phyloP scores from a whole-genome alignment of 1,284 basidiomycete species.

The Rhodotorula sp. region DNA sequence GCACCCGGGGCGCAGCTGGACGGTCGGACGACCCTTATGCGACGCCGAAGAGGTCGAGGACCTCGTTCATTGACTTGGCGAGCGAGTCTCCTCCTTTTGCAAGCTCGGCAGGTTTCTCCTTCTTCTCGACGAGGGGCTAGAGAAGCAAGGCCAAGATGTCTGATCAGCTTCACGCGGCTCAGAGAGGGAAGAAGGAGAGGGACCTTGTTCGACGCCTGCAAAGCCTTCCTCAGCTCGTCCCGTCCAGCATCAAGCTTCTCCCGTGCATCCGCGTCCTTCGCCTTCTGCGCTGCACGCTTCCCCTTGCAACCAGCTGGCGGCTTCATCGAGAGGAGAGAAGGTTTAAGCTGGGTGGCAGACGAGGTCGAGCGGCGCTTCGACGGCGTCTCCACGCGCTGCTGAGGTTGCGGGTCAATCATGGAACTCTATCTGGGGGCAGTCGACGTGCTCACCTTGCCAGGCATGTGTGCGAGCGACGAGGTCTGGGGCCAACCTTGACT shows the following conservation, averaged over 20 bases:
- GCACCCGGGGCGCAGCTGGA: too few species aligned
- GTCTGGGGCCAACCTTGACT: not conserved
- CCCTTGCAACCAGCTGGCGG: not conserved
- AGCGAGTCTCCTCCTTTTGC: conserved; percentile 11
- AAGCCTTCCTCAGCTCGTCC: conserved; percentile 5
- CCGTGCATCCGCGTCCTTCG: not conserved
- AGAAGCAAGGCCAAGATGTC: not conserved
- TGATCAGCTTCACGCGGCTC: not conserved
- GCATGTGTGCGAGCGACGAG: not conserved
- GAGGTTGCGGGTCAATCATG: not conserved
- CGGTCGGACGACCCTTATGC: too few species aligned
- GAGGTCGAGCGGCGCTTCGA: conserved; percentile 5
- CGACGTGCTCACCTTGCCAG: conserved; percentile 5
- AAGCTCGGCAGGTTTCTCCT: conserved; percentile 12
- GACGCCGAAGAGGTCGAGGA: conserved; percentile 5
- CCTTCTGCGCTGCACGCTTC: conserved; percentile 8
- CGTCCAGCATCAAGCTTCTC: conserved; percentile 5
- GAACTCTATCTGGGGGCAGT: not conserved
- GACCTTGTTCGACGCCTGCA: conserved; percentile 3
- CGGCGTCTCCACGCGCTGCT: not conserved
- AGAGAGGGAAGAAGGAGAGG: fast-evolving
- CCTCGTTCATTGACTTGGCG: conserved; percentile 6
- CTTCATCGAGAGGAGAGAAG: conserved; percentile 18
- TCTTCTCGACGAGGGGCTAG: conserved; percentile 17
- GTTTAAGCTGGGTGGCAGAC: not conserved